These are phyloP conservation scores for Hypoxylon sp. DNA, from an alignment of 2,329 filamentous ascomycete species.

Conservation along the genomic window DNA sequence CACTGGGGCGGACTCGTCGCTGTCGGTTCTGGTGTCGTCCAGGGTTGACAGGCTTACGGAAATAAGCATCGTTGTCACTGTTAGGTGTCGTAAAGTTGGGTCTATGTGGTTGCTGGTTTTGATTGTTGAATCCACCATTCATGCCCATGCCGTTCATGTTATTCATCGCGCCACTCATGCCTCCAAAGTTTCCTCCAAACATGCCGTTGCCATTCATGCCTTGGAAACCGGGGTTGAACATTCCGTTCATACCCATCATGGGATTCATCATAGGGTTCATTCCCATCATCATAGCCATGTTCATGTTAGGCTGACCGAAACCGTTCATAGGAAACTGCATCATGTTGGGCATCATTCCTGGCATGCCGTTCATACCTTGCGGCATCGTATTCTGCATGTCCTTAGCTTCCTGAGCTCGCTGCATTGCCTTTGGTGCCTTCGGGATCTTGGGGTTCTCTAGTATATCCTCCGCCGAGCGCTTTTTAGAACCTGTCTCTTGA, in stretches of 20 bases:
- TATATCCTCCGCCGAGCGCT: slow-evolving; percentile 84
- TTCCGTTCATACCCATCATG: slow-evolving; percentile 58
- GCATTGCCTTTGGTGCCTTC: slow-evolving; percentile 77
- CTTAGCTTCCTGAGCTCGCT: slow-evolving; percentile 64
- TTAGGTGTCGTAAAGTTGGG: slow-evolving; percentile 66
- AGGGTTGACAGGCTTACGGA: slow-evolving; percentile 95
- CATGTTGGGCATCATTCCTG: slow-evolving; percentile 63
- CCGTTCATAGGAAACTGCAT: slow-evolving; percentile 59
- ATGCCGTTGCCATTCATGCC: slow-evolving; percentile 58
- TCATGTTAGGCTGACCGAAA: slow-evolving; percentile 58
- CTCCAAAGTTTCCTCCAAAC: slow-evolving; percentile 54
- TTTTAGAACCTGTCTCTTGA: slow-evolving; percentile 69
- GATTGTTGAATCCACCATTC: slow-evolving; percentile 55
- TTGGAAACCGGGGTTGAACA: slow-evolving; percentile 56
- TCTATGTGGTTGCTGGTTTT: slow-evolving; percentile 49
- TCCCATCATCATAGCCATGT: slow-evolving; percentile 56
- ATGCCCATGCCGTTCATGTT: slow-evolving; percentile 55
- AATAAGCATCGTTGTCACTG: slow-evolving; percentile 91
- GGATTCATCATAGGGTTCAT: slow-evolving; percentile 59
- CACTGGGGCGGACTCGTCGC: slow-evolving; percentile 84
- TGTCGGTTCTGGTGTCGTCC: slow-evolving; percentile 89
- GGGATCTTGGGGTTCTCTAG: slow-evolving; percentile 75
- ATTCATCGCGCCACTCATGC: slow-evolving; percentile 55
- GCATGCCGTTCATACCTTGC: slow-evolving; percentile 64
- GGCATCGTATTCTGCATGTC: slow-evolving; percentile 64